These are phyloP conservation scores for Metschnikowia lochheadii DNA, from an alignment of 805 yeast species.

Conservation along the genomic window DNA sequence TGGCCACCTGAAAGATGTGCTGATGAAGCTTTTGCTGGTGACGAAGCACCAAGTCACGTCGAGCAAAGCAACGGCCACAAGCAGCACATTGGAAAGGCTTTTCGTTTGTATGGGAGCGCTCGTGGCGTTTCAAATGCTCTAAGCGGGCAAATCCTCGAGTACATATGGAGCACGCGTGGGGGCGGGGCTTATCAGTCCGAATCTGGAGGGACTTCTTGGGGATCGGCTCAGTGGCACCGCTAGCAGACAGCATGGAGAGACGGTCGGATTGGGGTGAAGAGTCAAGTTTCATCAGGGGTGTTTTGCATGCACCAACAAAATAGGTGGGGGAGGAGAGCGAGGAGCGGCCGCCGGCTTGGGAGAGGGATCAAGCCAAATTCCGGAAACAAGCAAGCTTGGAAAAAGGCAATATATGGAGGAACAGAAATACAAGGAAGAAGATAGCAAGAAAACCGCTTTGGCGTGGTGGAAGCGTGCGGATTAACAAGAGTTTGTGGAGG, in stretches of 20 bases:
- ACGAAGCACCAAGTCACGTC: slow-evolving; percentile 81
- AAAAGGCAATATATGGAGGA: neutral
- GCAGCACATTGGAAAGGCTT: slow-evolving; percentile 93
- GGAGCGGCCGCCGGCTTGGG: neutral
- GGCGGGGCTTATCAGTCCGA: slow-evolving; percentile 91
- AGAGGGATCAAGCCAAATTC: neutral
- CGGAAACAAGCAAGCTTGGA: neutral
- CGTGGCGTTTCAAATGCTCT: slow-evolving; percentile 92
- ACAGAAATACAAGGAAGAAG: neutral
- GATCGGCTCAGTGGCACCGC: slow-evolving; percentile 53
- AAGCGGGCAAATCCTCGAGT: slow-evolving; percentile 93
- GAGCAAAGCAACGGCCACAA: slow-evolving; percentile 93
- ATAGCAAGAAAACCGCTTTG: neutral
- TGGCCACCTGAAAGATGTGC: slow-evolving; percentile 14
- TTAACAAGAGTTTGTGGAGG: neutral
- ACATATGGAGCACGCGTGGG: slow-evolving; percentile 85
- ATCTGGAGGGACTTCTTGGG: slow-evolving; percentile 81
- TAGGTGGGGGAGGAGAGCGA: neutral
- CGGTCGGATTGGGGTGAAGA: slow-evolving; percentile 1
- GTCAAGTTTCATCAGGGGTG: neutral
- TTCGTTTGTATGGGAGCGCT: slow-evolving; percentile 81
- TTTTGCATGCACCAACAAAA: neutral
- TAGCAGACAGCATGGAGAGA: slow-evolving; percentile 7
- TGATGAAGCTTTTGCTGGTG: slow-evolving; percentile 90
- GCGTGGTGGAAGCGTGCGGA: neutral